Conservation (phyloP, 140 eudicot species). For the Senecio squalidus region DNA sequence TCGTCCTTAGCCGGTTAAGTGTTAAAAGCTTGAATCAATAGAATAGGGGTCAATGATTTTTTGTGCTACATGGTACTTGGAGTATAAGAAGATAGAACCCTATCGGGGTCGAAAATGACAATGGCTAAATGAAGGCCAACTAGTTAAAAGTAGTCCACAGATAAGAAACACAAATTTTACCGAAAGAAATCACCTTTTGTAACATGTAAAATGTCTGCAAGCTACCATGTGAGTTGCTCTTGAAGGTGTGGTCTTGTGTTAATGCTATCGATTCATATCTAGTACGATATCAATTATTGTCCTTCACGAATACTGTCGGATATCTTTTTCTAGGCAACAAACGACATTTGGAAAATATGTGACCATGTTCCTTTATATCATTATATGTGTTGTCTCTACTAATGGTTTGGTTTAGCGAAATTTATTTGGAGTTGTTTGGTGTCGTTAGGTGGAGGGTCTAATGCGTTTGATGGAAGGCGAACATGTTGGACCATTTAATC, state of each 20-base stretch:
- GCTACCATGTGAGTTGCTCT: conserved; percentile 1
- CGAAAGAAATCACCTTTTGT: not conserved
- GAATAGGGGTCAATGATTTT: not conserved
- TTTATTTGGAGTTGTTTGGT: not conserved
- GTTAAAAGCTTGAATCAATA: not conserved
- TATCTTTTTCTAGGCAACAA: not conserved
- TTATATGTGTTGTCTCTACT: not conserved
- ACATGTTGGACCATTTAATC: conserved; percentile 31
- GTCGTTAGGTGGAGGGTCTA: conserved; percentile 17
- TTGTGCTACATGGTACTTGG: not conserved
- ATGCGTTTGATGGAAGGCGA: conserved; percentile 28
- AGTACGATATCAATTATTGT: conserved; percentile 14
- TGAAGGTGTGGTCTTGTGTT: conserved; percentile 3
- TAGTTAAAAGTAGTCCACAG: not conserved
- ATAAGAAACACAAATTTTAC: not conserved
- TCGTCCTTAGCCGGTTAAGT: not conserved
- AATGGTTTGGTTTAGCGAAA: not conserved
- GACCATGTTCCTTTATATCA: conserved; percentile 3
- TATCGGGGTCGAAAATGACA: not conserved
- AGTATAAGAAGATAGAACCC: not conserved
- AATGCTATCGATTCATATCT: not conserved
- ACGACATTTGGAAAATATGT: conserved; percentile 1
- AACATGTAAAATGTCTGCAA: conserved; percentile 1
- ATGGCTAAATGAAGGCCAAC: not conserved
- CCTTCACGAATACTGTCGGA: conserved; percentile 9